Conservation (phyloP, 371 early-diverging fungal genomes). For the Syncephalastrum sp. region DNA sequence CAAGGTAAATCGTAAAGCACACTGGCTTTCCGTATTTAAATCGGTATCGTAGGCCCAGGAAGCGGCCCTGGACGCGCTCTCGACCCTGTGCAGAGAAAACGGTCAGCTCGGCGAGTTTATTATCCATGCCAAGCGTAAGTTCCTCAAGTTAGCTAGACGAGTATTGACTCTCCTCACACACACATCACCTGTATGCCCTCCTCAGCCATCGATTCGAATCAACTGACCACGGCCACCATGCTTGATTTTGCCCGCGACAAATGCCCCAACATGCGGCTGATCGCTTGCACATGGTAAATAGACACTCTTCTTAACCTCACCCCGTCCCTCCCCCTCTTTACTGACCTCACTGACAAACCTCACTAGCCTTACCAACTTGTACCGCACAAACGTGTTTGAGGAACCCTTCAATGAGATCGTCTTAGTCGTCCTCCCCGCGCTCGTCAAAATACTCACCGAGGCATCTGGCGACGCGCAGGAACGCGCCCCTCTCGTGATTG, state of each 20-base stretch:
- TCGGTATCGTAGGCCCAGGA: conserved; percentile 59
- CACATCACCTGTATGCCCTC: background rate
- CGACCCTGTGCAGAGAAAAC: conserved; percentile 68
- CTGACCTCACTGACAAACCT: too few species aligned
- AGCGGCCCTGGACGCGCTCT: conserved; percentile 77
- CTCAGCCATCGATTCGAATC: conserved; percentile 26
- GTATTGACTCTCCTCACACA: background rate
- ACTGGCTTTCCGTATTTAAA: background rate
- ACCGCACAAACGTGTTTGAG: conserved; percentile 58
- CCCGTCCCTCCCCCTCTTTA: too few species aligned
- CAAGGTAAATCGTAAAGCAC: conserved; percentile 24
- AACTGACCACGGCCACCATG: conserved; percentile 49
- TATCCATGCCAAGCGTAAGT: conserved; percentile 50
- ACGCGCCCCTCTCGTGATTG: conserved; percentile 70
- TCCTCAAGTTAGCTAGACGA: background rate
- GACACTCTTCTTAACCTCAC: background rate
- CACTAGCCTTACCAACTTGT: conserved; percentile 67
- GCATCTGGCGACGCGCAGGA: conserved; percentile 59
- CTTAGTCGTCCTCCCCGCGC: conserved; percentile 67
- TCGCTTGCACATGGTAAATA: conserved; percentile 69
- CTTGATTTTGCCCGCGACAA: conserved; percentile 64
- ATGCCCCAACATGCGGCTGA: conserved; percentile 65
- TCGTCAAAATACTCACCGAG: conserved; percentile 73
- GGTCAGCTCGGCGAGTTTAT: conserved; percentile 49
- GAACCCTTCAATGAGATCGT: conserved; percentile 61